Evolutionary conservation across 2,329 filamentous ascomycete genomes (phyloP).

Genomic region (Arthrobotrys sinensis): DNA sequence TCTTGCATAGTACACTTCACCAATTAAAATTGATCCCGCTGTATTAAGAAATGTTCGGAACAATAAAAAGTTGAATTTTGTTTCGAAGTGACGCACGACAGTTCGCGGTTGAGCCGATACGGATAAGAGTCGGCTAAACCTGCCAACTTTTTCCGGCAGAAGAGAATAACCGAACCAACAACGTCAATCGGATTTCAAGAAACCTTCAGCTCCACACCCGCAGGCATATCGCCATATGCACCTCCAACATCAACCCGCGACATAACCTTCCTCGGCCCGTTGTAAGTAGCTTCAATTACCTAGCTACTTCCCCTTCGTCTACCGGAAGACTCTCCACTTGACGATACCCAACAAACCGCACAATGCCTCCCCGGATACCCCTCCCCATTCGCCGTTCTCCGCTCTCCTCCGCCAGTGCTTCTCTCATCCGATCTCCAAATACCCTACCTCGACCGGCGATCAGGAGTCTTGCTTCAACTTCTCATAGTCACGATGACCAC

Average conservation of each 20-base stretch:
- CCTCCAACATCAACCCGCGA: slow-evolving; percentile 35
- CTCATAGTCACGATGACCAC: slow-evolving; percentile 65
- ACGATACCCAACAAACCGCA: slow-evolving; percentile 15
- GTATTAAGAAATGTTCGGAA: not conserved
- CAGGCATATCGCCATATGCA: slow-evolving; percentile 25
- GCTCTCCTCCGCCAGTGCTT: slow-evolving; percentile 57
- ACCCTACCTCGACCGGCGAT: slow-evolving; percentile 39
- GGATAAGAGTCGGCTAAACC: slow-evolving; percentile 25
- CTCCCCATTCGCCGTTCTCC: slow-evolving; percentile 58
- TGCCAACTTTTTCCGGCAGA: slow-evolving; percentile 4
- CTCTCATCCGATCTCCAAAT: slow-evolving; percentile 55
- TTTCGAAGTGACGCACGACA: not conserved
- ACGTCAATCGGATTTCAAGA: slow-evolving; percentile 54
- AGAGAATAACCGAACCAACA: slow-evolving; percentile 43
- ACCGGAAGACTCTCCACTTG: not conserved
- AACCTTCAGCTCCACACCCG: slow-evolving; percentile 39
- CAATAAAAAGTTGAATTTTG: slow-evolving; percentile 6
- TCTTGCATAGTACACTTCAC: not conserved
- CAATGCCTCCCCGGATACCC: slow-evolving; percentile 61
- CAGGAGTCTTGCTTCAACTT: slow-evolving; percentile 50
- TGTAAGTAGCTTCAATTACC: slow-evolving; percentile 24
- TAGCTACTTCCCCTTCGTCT: slow-evolving; percentile 23
- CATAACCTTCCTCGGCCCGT: not conserved
- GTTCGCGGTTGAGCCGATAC: slow-evolving; percentile 15
- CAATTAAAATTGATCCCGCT: not conserved